phyloP scores from a whole-genome alignment of 2,329 filamentous ascomycete species.

The Colletotrichum lupini region DNA sequence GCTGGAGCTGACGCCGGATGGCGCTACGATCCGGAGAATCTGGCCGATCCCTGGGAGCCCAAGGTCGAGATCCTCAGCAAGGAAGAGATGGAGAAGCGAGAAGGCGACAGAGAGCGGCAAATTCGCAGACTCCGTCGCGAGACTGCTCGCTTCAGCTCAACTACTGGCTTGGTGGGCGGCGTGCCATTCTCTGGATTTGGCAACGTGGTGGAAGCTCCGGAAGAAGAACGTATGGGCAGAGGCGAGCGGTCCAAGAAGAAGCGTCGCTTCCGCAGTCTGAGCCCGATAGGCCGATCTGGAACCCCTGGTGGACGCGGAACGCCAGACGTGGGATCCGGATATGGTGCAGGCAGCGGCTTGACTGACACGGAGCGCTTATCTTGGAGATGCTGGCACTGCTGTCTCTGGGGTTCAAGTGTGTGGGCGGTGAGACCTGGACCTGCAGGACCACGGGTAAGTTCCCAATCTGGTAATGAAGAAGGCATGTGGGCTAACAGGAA shows the following conservation, averaged over 20 bases:
- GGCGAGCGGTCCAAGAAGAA: conserved; percentile 97
- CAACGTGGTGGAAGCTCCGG: conserved; percentile 58
- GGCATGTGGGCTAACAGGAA: background rate
- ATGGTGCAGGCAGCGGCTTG: conserved; percentile 75
- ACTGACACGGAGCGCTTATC: conserved; percentile 81
- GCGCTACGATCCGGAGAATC: conserved; percentile 92
- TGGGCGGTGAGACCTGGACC: conserved; percentile 97
- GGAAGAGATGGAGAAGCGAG: conserved; percentile 97
- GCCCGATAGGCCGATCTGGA: conserved; percentile 76
- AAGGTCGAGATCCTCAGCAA: conserved; percentile 86
- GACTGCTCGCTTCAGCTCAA: conserved; percentile 91
- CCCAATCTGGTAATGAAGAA: conserved; percentile 37
- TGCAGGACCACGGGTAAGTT: conserved; percentile 80
- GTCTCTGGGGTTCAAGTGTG: conserved; percentile 87
- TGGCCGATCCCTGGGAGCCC: conserved; percentile 87
- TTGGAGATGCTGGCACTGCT: conserved; percentile 92
- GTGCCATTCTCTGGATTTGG: conserved; percentile 68
- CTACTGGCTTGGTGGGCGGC: conserved; percentile 82
- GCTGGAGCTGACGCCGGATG: conserved; percentile 88
- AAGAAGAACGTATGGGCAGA: conserved; percentile 88
- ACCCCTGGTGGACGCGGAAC: conserved; percentile 81
- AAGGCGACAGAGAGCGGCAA: conserved; percentile 93
- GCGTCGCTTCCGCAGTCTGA: conserved; percentile 88
- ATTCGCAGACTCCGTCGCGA: conserved; percentile 88
- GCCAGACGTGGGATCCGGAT: conserved; percentile 77